Conservation (phyloP, 2,329 filamentous ascomycete species). For the Aspergillus fumigatiaffinis region DNA sequence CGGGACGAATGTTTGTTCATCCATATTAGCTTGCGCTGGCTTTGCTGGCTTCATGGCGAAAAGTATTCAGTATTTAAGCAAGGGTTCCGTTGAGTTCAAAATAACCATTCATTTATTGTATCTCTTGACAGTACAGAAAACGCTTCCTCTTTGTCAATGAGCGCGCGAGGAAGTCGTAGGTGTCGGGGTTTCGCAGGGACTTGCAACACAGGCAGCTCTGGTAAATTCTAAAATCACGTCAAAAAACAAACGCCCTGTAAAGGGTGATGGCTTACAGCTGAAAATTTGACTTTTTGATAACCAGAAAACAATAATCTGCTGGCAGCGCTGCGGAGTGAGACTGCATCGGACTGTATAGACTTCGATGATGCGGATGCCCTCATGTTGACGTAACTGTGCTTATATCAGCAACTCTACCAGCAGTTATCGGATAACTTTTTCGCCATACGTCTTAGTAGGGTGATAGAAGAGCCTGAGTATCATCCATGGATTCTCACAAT, state of each 20-base stretch:
- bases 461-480: not conserved
- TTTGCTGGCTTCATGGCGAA: constrained; percentile 18
- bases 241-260: not conserved
- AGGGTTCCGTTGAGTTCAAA: not conserved
- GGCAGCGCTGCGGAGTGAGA: not conserved
- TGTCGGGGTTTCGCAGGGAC: not conserved
- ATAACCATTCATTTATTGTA: not conserved
- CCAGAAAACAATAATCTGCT: not conserved
- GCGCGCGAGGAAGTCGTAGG: not conserved
- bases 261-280: not conserved
- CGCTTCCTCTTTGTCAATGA: not conserved
- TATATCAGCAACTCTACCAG: constrained; percentile 14
- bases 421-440: not conserved
- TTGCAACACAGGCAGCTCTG: not conserved
- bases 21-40: constrained; percentile 25
- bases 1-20: constrained; percentile 35
- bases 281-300: not conserved
- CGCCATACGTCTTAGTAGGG: not conserved
- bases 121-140: not conserved
- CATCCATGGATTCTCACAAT: not conserved
- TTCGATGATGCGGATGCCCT: constrained; percentile 2
- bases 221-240: not conserved
- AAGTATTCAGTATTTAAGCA: not conserved
- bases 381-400: constrained; percentile 21
- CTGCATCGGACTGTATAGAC: not conserved